Percentiles rank a stretch among this genome's conserved stretches.
These are phyloP conservation scores for Stachybotrys elegans DNA, from an alignment of 2,329 filamentous ascomycete genomes.

Conservation along the genomic window DNA sequence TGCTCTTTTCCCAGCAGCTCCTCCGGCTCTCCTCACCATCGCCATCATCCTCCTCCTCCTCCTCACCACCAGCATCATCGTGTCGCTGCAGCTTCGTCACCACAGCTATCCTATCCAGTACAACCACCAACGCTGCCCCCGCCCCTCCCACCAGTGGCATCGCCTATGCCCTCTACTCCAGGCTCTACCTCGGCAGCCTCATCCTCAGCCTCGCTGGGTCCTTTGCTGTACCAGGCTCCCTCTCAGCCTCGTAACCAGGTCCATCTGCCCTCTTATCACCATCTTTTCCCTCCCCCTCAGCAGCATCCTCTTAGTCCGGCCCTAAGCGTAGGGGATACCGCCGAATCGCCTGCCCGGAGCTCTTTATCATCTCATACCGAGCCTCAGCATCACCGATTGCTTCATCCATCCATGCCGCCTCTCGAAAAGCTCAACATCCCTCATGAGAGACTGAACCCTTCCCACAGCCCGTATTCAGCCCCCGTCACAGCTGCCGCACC, in stretches of 20 bases:
- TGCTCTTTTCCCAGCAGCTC: constrained; percentile 27
- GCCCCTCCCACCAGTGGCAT: neutral
- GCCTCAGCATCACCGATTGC: no score
- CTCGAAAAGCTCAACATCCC: no score
- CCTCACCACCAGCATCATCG: neutral
- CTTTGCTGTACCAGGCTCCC: neutral
- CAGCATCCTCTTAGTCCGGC: constrained; percentile 2
- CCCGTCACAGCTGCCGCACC: constrained; percentile 7
- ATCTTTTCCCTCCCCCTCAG: constrained; percentile 5
- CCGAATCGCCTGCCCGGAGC: constrained; percentile 1
- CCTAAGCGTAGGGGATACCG: neutral
- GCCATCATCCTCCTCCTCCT: neutral
- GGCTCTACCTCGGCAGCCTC: neutral
- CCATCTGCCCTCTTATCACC: constrained; percentile 1
- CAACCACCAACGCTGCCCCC: neutral
- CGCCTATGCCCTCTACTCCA: neutral
- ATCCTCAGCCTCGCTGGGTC: neutral
- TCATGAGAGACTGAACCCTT: no score
- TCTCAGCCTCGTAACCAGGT: neutral
- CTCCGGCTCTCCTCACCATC: neutral
- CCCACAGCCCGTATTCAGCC: neutral
- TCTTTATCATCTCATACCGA: constrained; percentile 3
- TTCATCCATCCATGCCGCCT: no score
- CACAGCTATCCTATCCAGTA: neutral
- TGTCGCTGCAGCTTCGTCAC: neutral